Base-by-base conservation (phyloP, 768 basidiomycete species). In the Hygrophorus russula region DNA sequence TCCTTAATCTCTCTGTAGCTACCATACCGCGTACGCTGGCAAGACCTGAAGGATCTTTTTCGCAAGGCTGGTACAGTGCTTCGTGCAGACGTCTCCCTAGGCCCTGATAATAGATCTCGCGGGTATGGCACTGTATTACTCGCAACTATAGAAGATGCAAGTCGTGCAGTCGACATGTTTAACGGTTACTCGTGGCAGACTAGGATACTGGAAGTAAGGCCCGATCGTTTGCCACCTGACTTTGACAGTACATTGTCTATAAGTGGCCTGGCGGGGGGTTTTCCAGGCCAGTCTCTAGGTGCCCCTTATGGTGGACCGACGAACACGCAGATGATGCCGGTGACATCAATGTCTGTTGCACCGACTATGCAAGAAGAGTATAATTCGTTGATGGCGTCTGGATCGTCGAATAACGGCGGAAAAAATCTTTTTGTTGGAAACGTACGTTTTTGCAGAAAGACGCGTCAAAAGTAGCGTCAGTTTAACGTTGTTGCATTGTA, bases 131-230 rank as follows among this genome's bases (percentile, higher is more conserved):
- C 92, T 9, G 94, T 99, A 14, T 74, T 98, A 13, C 78, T 97
- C 37, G 91, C 90, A 1, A 85, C 82, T n/a, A 82, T 88, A 33
- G 91, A 93, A 59, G 94, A 98, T 56, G 96, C 93, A 1, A 83
- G 82, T 3, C 74, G 90, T 33, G 96, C 96, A 0, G 87, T 99
- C 32, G 91, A 96, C 49, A 84, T 89, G 73, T 94, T 94, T 63
- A 88, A 97, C 56, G 94, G 93, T 12, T 96, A 87, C 60, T 81
- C 80, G n/a, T 98, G 93, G 92, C 93, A 96, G 64, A 89, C 88
- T 6, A 71, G 93, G 7, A 73, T 84, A 14, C 76, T 97, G 17
- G 93, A 97, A 62, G 93, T 97, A 18, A 74, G 93, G 17, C 84
- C 82, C 5, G 93, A 97, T 62, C 75, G 91, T 35, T 68, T 92